Conservation (phyloP, 495 filamentous ascomycete genomes). For the Penicillium ucsense region DNA sequence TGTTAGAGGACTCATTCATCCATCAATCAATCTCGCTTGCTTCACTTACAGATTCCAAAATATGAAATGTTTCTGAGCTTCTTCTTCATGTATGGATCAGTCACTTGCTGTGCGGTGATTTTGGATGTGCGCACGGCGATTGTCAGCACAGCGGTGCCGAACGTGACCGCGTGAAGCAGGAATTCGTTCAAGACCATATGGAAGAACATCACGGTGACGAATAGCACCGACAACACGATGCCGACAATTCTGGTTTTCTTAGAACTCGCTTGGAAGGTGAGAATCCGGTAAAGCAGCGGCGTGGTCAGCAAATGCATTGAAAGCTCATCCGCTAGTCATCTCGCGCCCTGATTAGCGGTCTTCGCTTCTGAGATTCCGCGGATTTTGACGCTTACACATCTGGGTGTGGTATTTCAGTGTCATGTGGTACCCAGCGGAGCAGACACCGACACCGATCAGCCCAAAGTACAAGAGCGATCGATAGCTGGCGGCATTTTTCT, state of each 20-base stretch:
- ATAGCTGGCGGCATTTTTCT: constrained; percentile 5
- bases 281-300: constrained; percentile 20
- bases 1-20: background rate
- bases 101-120: constrained; percentile 14
- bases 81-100: constrained; percentile 5
- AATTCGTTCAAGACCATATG: constrained; percentile 28
- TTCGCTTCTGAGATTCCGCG: background rate
- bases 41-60: constrained; percentile 16
- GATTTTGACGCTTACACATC: constrained; percentile 17
- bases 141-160: constrained; percentile 15
- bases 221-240: constrained; percentile 7
- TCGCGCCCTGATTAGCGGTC: background rate
- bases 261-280: constrained; percentile 16
- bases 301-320: constrained; percentile 29
- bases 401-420: constrained; percentile 28
- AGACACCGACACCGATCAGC: constrained; percentile 23
- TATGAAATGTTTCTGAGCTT: constrained; percentile 9
- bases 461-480: constrained; percentile 22
- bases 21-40: too few species aligned
- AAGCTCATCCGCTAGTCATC: constrained; percentile 19
- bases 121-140: constrained; percentile 14
- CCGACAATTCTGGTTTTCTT: constrained; percentile 9
- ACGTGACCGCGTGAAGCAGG: constrained; percentile 17
- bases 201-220: constrained; percentile 21
- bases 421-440: constrained; percentile 24